phyloP scores from a whole-genome alignment of 2,329 filamentous ascomycete genomes.

The Sclerotinia minor region DNA sequence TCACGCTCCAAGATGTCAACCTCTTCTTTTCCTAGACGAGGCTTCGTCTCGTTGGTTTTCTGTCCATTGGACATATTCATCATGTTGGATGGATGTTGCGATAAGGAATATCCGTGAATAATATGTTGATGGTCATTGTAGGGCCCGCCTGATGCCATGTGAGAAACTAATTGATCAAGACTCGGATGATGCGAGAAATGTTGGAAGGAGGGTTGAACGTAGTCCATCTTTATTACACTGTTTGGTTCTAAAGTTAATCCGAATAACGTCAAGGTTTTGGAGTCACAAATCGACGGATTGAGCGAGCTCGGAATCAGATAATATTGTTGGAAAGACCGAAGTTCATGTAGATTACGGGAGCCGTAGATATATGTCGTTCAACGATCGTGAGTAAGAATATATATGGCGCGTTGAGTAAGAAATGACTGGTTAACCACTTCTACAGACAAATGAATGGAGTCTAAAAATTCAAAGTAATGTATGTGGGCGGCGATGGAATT shows the following conservation, averaged over 20 bases:
- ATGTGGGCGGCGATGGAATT: slow-evolving; percentile 8
- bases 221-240: slow-evolving; percentile 33
- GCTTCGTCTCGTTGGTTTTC: slow-evolving; percentile 40
- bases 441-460: slow-evolving; percentile 29
- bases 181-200: slow-evolving; percentile 29
- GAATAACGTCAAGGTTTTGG: background rate
- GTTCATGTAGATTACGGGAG: background rate
- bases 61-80: slow-evolving; percentile 32
- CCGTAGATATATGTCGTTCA: slow-evolving; percentile 16
- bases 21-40: slow-evolving; percentile 56
- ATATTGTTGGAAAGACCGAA: background rate
- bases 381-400: slow-evolving; percentile 5
- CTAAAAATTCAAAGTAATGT: background rate
- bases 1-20: slow-evolving; percentile 60
- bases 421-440: slow-evolving; percentile 16
- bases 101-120: slow-evolving; percentile 30
- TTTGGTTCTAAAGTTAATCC: background rate
- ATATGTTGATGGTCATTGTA: slow-evolving; percentile 30
- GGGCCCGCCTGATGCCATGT: slow-evolving; percentile 27
- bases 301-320: background rate
- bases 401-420: slow-evolving; percentile 1
- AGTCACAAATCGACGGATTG: background rate
- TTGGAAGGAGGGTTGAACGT: slow-evolving; percentile 32
- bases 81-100: slow-evolving; percentile 41
- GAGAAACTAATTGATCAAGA: slow-evolving; percentile 28